Percentiles rank a stretch among this genome's conserved stretches.
Conservation (phyloP, 306 rosid genomes). For the Glycine tomentella region DNA sequence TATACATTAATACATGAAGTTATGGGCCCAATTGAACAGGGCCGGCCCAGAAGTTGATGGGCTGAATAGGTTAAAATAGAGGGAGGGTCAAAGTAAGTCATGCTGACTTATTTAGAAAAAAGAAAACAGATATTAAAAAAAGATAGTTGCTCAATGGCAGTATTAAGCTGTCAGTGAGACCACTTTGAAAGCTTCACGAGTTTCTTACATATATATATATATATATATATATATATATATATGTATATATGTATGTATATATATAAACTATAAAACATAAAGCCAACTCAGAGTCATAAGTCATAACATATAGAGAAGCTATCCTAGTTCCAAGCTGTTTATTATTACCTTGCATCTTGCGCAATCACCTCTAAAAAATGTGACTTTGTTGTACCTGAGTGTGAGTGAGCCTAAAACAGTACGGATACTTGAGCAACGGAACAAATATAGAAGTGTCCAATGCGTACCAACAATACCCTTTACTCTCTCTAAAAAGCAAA, state of each 20-base stretch:
- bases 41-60: background rate
- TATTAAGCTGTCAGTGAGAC: conserved; percentile 48
- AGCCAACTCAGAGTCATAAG: conserved; percentile 45
- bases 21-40: conserved; percentile 10
- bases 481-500: conserved; percentile 41
- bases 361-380: conserved; percentile 41
- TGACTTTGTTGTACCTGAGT: conserved; percentile 33
- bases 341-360: conserved; percentile 44
- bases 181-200: conserved; percentile 28
- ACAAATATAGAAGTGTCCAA: conserved; percentile 50
- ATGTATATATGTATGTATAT: background rate
- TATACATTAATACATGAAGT: no score
- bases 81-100: background rate
- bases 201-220: no score
- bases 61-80: background rate
- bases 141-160: conserved; percentile 31
- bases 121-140: background rate
- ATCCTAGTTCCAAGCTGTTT: conserved; percentile 43
- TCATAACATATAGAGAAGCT: conserved; percentile 16
- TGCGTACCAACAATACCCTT: conserved; percentile 55
- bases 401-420: conserved; percentile 32
- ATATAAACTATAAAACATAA: conserved; percentile 39
- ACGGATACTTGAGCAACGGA: conserved; percentile 52
- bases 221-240: no score
- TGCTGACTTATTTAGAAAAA: background rate